phyloP scores from a whole-genome alignment of 345 rosid genomes.

The Brassica juncea region DNA sequence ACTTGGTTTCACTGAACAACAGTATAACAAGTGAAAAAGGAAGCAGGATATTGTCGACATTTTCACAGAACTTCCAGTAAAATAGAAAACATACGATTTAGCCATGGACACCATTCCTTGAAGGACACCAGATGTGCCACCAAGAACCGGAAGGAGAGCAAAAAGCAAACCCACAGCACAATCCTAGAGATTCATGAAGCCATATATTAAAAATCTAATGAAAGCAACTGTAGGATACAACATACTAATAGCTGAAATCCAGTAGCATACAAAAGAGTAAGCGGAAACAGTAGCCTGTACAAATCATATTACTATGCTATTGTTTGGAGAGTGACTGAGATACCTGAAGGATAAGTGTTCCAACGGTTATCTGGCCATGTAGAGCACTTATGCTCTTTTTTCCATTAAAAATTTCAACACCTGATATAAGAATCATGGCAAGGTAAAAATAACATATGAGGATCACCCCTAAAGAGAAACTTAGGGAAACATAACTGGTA shows the following conservation, averaged over 20 bases:
- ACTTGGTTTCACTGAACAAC: background rate
- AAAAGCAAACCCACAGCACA: constrained; percentile 92
- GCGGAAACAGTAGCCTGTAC: background rate
- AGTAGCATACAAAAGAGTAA: background rate
- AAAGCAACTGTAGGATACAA: constrained; percentile 15
- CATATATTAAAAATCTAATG: constrained; percentile 10
- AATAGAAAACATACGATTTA: constrained; percentile 61
- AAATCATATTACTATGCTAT: too few species aligned
- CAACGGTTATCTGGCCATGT: constrained; percentile 88
- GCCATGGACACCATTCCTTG: constrained; percentile 85
- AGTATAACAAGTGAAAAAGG: too few species aligned
- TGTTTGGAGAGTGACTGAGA: background rate
- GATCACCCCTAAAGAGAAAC: too few species aligned
- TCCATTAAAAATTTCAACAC: constrained; percentile 72
- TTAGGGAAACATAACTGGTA: background rate
- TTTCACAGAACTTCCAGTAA: constrained; percentile 6
- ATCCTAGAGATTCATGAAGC: constrained; percentile 49
- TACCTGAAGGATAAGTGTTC: constrained; percentile 92
- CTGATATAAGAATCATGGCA: too few species aligned
- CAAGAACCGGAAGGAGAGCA: constrained; percentile 94
- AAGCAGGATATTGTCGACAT: background rate
- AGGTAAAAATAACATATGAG: too few species aligned
- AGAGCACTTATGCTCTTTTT: constrained; percentile 72
- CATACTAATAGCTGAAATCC: constrained; percentile 4
- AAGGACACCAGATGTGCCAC: constrained; percentile 83